A percentile compares a stretch with the other conserved stretches of the same genome.
phyloP scores from a whole-genome alignment of 768 basidiomycete species.

The Lentinula guzmanii region DNA sequence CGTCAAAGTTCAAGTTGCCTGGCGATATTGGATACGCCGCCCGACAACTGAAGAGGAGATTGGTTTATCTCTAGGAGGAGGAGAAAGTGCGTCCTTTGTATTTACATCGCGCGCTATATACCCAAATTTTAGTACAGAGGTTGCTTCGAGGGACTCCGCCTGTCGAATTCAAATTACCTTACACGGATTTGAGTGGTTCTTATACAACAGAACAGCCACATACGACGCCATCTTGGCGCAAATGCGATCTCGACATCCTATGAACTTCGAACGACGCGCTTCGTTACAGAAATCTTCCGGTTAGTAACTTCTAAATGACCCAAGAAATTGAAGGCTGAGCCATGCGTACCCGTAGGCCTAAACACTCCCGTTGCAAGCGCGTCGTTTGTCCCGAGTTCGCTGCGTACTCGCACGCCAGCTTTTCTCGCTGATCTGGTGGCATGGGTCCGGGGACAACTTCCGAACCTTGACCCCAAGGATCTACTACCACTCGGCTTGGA shows the following conservation, averaged over 20 bases:
- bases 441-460: slow-evolving; percentile 59
- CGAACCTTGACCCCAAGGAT: slow-evolving; percentile 72
- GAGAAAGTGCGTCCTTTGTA: slow-evolving; percentile 41
- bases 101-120: slow-evolving; percentile 4
- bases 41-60: slow-evolving; percentile 75
- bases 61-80: slow-evolving; percentile 35
- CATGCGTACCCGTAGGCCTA: background rate
- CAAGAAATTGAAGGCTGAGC: background rate
- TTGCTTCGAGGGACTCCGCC: slow-evolving; percentile 37
- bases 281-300: slow-evolving; percentile 36
- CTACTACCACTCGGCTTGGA: slow-evolving; percentile 82
- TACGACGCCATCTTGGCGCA: slow-evolving; percentile 83
- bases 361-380: background rate
- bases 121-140: slow-evolving; percentile 19
- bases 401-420: slow-evolving; percentile 24
- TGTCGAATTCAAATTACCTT: slow-evolving; percentile 79
- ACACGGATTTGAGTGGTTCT: slow-evolving; percentile 88
- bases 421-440: slow-evolving; percentile 33
- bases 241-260: slow-evolving; percentile 40
- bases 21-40: slow-evolving; percentile 90
- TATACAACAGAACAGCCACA: slow-evolving; percentile 86
- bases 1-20: slow-evolving; percentile 80
- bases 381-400: slow-evolving; percentile 20
- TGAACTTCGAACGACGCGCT: slow-evolving; percentile 29
- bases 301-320: slow-evolving; percentile 10